Evolutionary conservation across 129 eudicot genomes (phyloP), one percentile per base, ranked within the genome.

Genomic region (Tagetes erecta): DNA sequence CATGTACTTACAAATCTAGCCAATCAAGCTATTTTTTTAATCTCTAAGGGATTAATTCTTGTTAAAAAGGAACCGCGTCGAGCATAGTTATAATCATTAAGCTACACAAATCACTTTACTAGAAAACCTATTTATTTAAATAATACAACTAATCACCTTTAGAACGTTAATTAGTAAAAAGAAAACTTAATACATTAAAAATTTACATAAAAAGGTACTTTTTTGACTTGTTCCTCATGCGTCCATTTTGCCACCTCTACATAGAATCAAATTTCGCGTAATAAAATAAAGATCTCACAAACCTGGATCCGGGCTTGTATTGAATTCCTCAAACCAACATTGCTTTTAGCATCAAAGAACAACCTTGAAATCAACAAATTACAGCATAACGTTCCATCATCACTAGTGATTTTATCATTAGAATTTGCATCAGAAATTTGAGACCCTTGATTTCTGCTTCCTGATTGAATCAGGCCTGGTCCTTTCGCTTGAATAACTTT

Each of bases 361-460:
- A 94, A 80, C 67, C 99, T 83, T 10, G 94, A 85, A 40, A 91
- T 64, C 31, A 94, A 72, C 79, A 94, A 78, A 72, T 79, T 94
- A 85, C 86, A 88, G 70, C 96, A 91, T 69, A 91, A 83, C 0
- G 97, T 83, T 67, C 99, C 99, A 78, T 91, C 99, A 74, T 94
- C 98, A 56, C 82, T 69, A 53, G 59, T 50, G 70, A 69, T 39
- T 42, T 64, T 90, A 36, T 88, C 83, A 64, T 76, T 79, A 42
- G 86, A 68, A 39, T 84, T 95, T 44, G 68, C 73, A 51, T 86
- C 97, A 72, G 88, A 84, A 64, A 55, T 55, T 64, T 64, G 76
- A 71, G 90, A 85, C 62, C 65, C 50, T 52, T 39, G 68, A 75
- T 64, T 79, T 39, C 78, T 68, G 78, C 82, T 85, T 73, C 85